Evolutionary conservation across 2,329 filamentous ascomycete species (phyloP).

Genomic region (Tolypocladium cylindrosporum): DNA sequence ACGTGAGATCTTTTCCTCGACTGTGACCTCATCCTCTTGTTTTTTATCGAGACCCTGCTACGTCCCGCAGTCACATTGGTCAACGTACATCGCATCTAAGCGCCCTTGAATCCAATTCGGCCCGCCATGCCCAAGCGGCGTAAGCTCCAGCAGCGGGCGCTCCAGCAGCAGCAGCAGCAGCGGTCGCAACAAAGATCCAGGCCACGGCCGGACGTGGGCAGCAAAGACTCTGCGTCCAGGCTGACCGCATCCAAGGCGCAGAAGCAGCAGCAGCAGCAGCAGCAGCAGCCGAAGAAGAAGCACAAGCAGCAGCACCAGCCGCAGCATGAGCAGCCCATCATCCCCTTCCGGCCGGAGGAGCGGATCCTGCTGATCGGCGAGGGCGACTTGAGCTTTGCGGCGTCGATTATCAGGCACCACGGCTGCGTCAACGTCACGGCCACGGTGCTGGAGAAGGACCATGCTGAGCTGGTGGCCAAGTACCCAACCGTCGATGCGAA

Average conservation of each 20-base stretch:
- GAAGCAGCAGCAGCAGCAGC: background rate
- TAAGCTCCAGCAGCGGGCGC: constrained; percentile 3
- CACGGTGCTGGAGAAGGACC: constrained; percentile 54
- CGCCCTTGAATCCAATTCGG: background rate
- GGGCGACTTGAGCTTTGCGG: constrained; percentile 71
- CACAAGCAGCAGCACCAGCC: constrained; percentile 10
- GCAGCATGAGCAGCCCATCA: constrained; percentile 31
- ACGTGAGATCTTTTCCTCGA: background rate
- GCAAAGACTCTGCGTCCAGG: constrained; percentile 2
- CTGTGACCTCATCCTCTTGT: background rate
- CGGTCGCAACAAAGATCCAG: constrained; percentile 1
- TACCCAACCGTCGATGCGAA: constrained; percentile 61
- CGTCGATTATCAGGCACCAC: constrained; percentile 55
- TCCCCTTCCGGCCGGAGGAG: constrained; percentile 59
- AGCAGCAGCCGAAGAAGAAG: constrained; percentile 6
- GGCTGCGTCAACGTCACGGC: constrained; percentile 57
- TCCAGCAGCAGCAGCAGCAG: constrained; percentile 4
- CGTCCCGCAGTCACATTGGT: background rate
- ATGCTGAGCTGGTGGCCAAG: constrained; percentile 53
- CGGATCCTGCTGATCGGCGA: constrained; percentile 70
- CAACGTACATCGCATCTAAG: background rate
- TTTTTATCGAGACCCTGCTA: background rate
- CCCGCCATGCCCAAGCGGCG: constrained; percentile 9
- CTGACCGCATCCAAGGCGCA: constrained; percentile 3
- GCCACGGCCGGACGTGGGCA: constrained; percentile 7